phyloP scores from a whole-genome alignment of 2,329 filamentous ascomycete genomes.

The Tolypocladium endophyticum region DNA sequence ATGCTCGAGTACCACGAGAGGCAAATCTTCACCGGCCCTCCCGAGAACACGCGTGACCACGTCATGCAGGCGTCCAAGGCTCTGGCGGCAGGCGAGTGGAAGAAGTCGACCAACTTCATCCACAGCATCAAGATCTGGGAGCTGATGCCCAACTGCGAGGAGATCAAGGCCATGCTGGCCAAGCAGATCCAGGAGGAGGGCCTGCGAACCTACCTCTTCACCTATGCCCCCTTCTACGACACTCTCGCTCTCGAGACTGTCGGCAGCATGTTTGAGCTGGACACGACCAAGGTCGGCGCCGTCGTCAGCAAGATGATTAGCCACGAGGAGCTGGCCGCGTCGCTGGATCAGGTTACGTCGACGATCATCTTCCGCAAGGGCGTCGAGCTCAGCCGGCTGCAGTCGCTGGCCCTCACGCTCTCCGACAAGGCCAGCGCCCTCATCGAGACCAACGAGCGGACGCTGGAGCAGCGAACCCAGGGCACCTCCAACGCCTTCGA shows the following conservation, averaged over 20 bases:
- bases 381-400: constrained; percentile 90
- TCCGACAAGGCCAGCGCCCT: constrained; percentile 93
- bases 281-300: constrained; percentile 81
- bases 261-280: constrained; percentile 89
- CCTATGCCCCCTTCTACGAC: constrained; percentile 98
- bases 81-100: constrained; percentile 94
- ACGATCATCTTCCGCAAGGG: constrained; percentile 99
- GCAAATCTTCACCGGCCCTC: constrained; percentile 96
- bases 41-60: constrained; percentile 97
- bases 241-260: constrained; percentile 81
- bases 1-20: constrained; percentile 99
- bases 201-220: constrained; percentile 96
- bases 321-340: constrained; percentile 93
- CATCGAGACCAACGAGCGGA: constrained; percentile 95
- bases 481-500: constrained; percentile 94
- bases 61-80: constrained; percentile 99
- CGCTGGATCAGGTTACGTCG: constrained; percentile 93
- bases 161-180: constrained; percentile 94
- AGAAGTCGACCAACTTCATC: constrained; percentile 88
- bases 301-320: constrained; percentile 99
- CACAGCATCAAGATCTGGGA: constrained; percentile 99
- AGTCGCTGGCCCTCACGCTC: constrained; percentile 87
- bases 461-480: constrained; percentile 91
- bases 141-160: constrained; percentile 81
- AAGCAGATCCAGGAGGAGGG: constrained; percentile 99